These are phyloP conservation scores for Leptographium lundbergii DNA, from an alignment of 2,329 filamentous ascomycete genomes.

Conservation along the genomic window DNA sequence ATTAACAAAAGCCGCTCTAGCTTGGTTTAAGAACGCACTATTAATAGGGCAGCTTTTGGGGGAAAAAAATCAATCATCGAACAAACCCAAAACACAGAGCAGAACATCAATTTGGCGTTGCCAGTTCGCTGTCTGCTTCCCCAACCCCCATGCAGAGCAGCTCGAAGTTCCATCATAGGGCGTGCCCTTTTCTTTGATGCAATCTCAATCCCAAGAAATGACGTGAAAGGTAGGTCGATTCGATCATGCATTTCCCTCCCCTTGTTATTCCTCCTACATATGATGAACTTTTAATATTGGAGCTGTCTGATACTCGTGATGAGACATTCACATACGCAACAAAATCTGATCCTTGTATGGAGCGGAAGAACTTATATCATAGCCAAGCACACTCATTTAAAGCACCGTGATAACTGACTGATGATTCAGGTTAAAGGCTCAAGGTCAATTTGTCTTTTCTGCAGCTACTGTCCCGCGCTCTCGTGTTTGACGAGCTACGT, in stretches of 20 bases:
- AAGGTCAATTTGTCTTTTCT: neutral
- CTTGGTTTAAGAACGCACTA: too few species aligned
- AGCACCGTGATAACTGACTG: neutral
- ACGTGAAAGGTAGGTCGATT: conserved; percentile 1
- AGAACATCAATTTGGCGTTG: neutral
- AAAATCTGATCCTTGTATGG: conserved; percentile 11
- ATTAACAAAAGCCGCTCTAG: too few species aligned
- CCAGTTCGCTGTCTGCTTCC: neutral
- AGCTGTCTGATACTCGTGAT: conserved; percentile 57
- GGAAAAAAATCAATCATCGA: neutral
- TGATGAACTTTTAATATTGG: conserved; percentile 52
- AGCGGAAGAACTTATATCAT: neutral
- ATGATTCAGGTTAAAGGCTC: neutral
- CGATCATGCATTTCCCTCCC: neutral
- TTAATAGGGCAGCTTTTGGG: neutral
- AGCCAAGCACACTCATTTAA: neutral
- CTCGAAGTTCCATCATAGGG: neutral
- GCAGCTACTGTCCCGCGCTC: neutral
- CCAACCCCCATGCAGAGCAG: neutral
- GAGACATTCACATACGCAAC: conserved; percentile 32
- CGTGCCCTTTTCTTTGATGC: neutral
- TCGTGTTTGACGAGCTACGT: neutral
- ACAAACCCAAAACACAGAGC: neutral
- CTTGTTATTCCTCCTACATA: neutral
- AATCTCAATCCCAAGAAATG: neutral